Conservation (phyloP, 176 grass and related monocot genomes). For the Coix lacrymajobi region DNA sequence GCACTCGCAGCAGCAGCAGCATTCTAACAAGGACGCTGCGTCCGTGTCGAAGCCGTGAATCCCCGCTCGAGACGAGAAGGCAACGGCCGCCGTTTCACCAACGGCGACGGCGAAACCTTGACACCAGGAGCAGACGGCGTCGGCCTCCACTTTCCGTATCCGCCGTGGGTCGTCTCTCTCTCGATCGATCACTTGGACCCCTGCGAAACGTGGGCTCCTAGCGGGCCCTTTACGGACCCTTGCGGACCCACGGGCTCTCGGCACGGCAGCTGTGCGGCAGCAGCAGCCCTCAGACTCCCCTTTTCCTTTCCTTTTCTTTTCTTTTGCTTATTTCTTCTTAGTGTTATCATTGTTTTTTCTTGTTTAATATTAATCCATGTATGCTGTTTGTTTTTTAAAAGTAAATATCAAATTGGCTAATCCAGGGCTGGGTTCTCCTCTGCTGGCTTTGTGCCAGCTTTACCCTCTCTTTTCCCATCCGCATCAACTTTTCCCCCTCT, state of each 20-base stretch:
- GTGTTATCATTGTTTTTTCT: constrained; percentile 10
- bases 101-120: constrained; percentile 3
- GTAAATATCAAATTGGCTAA: constrained; percentile 34
- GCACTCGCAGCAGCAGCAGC: not conserved
- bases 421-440: constrained; percentile 33
- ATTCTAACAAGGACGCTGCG: constrained; percentile 44
- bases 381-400: not conserved
- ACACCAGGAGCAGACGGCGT: not conserved
- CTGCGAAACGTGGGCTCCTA: constrained; percentile 1
- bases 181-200: not conserved
- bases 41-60: constrained; percentile 50
- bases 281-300: not conserved
- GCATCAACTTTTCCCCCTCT: constrained; percentile 32
- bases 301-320: not conserved
- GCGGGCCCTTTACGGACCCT: not conserved
- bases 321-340: not conserved
- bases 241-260: not conserved
- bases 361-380: not conserved
- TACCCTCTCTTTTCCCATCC: constrained; percentile 38
- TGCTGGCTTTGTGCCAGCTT: constrained; percentile 46
- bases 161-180: not conserved
- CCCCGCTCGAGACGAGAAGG: not conserved
- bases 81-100: not conserved
- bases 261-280: not conserved
- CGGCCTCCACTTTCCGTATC: not conserved